Base-by-base conservation (phyloP, 1,284 basidiomycete species). In the Cutaneotrichosporon sp. region DNA sequence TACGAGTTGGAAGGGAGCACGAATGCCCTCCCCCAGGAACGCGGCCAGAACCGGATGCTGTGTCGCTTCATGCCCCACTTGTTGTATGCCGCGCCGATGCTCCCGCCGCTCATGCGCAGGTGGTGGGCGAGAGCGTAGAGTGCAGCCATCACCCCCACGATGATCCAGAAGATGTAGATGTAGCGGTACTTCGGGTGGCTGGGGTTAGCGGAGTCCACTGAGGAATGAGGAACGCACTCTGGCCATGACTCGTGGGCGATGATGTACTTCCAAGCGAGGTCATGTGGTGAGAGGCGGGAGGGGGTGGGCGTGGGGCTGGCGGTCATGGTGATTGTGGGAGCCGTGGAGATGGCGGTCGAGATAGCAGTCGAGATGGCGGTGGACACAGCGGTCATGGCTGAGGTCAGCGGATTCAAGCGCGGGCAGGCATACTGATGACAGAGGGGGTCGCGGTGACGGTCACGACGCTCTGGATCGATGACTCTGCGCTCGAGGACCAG, bases 1-100 rank as follows among this genome's bases (percentile, higher is more conserved):
- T 87, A 84, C 3, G 83, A 83, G 69, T 89, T 89, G 54, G 86
- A 84, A 2, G 87, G 87, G 5, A 88, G 76, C 8, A 85, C 81
- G 25, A 77, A 70, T 1, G 84, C 84, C 62, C 85, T 83, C 0
- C 68, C 64, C 31, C 69, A 69, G 46, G 64, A 67, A 36, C 62
- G 64, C 14, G 49, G 34, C 8, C 62, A 51, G 8, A 54, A 24
- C 13, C 72, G 70, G 24, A 72, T 34, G 7, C 67, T 67, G 53
- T 61, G 56, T 27, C 70, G 53, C 55, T 62, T 55, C 58, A 80
- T 74, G 5, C 70, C 70, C 68, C 76, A 77, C 59, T 69, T 73
- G 29, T 69, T 62, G 62, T 69, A 77, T 1, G 63, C 55, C 10
- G 75, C 72, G 5, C 77, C 77, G 20, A 77, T 7, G 2, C 68